Conservation (phyloP, 2,329 filamentous ascomycete genomes). For the Pseudogymnoascus sp. region DNA sequence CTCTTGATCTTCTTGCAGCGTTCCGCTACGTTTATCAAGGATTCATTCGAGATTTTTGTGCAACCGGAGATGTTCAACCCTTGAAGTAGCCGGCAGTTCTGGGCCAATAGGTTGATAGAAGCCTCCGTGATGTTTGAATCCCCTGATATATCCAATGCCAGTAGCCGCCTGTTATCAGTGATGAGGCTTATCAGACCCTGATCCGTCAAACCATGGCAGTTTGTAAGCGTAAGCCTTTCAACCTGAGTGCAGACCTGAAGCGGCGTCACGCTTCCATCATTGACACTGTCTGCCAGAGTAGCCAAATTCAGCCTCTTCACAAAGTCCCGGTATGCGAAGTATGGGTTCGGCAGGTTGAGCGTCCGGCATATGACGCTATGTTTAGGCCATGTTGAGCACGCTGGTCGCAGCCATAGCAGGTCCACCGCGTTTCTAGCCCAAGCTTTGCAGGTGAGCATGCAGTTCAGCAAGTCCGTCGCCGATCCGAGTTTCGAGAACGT, state of each 20-base stretch:
- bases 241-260: conserved; percentile 80
- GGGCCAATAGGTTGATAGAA: conserved; percentile 68
- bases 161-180: conserved; percentile 66
- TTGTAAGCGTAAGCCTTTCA: conserved; percentile 86
- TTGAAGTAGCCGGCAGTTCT: conserved; percentile 76
- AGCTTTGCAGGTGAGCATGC: conserved; percentile 87
- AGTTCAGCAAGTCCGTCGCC: conserved; percentile 70
- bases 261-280: conserved; percentile 79
- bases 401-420: conserved; percentile 86
- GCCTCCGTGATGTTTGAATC: conserved; percentile 72
- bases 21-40: conserved; percentile 69
- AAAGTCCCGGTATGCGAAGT: conserved; percentile 82
- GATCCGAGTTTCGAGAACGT: conserved; percentile 79
- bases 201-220: conserved; percentile 79
- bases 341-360: conserved; percentile 61
- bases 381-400: conserved; percentile 79
- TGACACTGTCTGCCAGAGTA: conserved; percentile 63
- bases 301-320: conserved; percentile 90
- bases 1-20: conserved; percentile 81
- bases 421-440: conserved; percentile 93
- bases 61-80: conserved; percentile 90
- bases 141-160: conserved; percentile 84
- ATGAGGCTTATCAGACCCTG: conserved; percentile 72
- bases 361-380: conserved; percentile 74
- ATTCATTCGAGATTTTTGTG: conserved; percentile 75